Conservation (phyloP, 805 yeast genomes). For the Yamadazyma phyllophila region DNA sequence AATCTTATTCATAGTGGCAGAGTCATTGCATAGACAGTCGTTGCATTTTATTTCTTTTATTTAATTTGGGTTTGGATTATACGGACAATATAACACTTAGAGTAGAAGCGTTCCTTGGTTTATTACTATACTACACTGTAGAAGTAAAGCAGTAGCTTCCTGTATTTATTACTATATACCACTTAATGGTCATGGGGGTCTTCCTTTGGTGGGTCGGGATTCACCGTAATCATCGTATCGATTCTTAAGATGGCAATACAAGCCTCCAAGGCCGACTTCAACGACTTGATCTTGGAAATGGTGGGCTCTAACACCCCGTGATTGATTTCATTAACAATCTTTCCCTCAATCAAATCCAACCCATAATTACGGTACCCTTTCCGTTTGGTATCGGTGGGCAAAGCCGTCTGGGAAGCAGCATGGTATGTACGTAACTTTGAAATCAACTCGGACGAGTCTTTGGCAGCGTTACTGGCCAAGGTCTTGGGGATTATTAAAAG, state of each 20-base stretch:
- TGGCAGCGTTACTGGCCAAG: slow-evolving; percentile 94
- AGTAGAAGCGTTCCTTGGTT: neutral
- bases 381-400: slow-evolving; percentile 79
- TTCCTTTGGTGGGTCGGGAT: slow-evolving; percentile 91
- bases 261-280: slow-evolving; percentile 96
- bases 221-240: slow-evolving; percentile 96
- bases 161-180: neutral
- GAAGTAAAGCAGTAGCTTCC: too few relatives aligned
- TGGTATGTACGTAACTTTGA: slow-evolving; percentile 96
- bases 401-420: slow-evolving; percentile 87
- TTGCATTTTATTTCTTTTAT: slow-evolving; percentile 1
- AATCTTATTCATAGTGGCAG: slow-evolving; percentile 6
- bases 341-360: slow-evolving; percentile 85
- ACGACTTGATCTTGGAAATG: slow-evolving; percentile 83
- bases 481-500: slow-evolving; percentile 93
- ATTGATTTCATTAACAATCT: slow-evolving; percentile 78
- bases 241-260: slow-evolving; percentile 96
- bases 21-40: slow-evolving; percentile 2
- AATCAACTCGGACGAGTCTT: slow-evolving; percentile 90
- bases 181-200: slow-evolving; percentile 81
- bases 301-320: slow-evolving; percentile 96
- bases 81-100: neutral
- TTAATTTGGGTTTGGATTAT: slow-evolving; percentile 4
- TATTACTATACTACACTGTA: too few relatives aligned
- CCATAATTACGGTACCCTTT: slow-evolving; percentile 89